phyloP scores from a whole-genome alignment of 225 moss, liverwort and hornwort species.

The Ulota crispa region DNA sequence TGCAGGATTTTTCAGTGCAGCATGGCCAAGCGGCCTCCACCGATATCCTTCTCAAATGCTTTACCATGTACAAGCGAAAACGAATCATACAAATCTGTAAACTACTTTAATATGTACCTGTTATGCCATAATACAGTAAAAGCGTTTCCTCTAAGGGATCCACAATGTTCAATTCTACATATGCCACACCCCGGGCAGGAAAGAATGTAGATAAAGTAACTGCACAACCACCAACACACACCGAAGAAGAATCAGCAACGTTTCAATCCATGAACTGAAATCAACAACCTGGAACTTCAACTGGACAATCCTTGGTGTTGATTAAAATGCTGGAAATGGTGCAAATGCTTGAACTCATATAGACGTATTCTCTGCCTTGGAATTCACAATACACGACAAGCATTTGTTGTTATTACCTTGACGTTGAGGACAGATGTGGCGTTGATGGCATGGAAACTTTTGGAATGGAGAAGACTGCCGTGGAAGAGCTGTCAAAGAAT shows the following conservation, averaged over 20 bases:
- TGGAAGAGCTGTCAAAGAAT: slow-evolving; percentile 23
- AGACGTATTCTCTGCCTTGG: not conserved
- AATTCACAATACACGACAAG: not conserved
- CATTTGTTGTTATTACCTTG: slow-evolving; percentile 9
- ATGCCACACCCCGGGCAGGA: slow-evolving; percentile 25
- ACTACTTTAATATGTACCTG: slow-evolving; percentile 25
- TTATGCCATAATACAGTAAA: slow-evolving; percentile 30
- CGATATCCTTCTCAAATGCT: slow-evolving; percentile 9
- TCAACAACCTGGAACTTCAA: not conserved
- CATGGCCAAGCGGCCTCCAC: slow-evolving; percentile 12
- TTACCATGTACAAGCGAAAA: slow-evolving; percentile 34
- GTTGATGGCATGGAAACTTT: not conserved
- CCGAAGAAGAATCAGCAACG: not conserved
- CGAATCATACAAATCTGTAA: slow-evolving; percentile 27
- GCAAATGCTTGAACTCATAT: not conserved
- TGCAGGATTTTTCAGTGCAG: slow-evolving; percentile 13
- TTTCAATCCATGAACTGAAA: not conserved
- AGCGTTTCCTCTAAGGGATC: slow-evolving; percentile 16
- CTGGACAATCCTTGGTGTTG: not conserved
- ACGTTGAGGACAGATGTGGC: not conserved
- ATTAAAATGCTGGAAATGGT: not conserved
- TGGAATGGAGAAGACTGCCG: not conserved
- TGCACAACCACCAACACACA: slow-evolving; percentile 22
- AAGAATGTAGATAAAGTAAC: slow-evolving; percentile 23
- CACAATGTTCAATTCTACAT: slow-evolving; percentile 34